Evolutionary conservation across 495 filamentous ascomycete species (phyloP).

Genomic region (Viridothelium virens): DNA sequence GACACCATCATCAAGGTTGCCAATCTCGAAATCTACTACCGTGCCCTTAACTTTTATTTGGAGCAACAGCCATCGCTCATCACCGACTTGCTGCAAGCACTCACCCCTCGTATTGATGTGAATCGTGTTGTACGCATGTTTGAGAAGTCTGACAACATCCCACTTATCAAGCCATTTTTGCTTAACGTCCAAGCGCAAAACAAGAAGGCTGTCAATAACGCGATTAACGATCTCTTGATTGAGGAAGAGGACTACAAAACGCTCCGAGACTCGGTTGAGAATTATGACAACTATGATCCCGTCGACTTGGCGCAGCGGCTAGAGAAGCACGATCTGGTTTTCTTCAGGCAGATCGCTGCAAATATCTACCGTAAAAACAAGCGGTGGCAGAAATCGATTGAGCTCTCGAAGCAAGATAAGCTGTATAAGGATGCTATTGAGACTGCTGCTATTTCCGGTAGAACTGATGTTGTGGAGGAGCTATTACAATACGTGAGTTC

Average conservation of each 20-base stretch:
- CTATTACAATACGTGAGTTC: constrained; percentile 88
- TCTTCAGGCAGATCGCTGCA: constrained; percentile 98
- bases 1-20: constrained; percentile 97
- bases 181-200: constrained; percentile 95
- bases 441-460: constrained; percentile 90
- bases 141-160: constrained; percentile 95
- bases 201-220: constrained; percentile 95
- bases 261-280: constrained; percentile 91
- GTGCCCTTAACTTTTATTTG: constrained; percentile 93
- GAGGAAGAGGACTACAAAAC: constrained; percentile 99
- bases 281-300: constrained; percentile 97
- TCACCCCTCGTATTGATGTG: constrained; percentile 92
- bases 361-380: constrained; percentile 99
- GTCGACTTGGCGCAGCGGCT: constrained; percentile 90
- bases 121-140: constrained; percentile 98
- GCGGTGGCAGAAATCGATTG: constrained; percentile 99
- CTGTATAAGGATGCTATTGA: constrained; percentile 99
- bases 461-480: constrained; percentile 88
- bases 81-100: constrained; percentile 85
- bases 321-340: constrained; percentile 93
- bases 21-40: constrained; percentile 98
- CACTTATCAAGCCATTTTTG: constrained; percentile 98
- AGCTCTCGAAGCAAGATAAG: constrained; percentile 97
- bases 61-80: constrained; percentile 92
- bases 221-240: constrained; percentile 96